Percentiles rank a stretch among this genome's conserved stretches.
phyloP scores from a whole-genome alignment of 2,329 filamentous ascomycete genomes.

The Aspergillus ruber region DNA sequence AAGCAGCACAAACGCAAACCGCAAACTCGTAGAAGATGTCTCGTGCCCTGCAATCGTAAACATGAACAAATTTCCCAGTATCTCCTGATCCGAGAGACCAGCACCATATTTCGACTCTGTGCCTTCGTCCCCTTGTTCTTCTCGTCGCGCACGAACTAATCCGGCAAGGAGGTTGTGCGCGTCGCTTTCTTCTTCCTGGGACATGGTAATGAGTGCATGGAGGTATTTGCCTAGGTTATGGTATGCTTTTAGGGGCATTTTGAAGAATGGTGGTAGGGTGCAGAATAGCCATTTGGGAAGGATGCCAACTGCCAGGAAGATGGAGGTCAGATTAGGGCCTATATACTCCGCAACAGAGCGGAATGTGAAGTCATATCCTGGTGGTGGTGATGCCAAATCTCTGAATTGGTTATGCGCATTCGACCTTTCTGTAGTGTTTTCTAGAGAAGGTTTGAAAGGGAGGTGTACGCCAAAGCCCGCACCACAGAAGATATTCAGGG shows the following conservation, averaged over 20 bases:
- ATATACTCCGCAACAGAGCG: constrained; percentile 21
- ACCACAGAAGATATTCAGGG: constrained; percentile 33
- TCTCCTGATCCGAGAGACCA: constrained; percentile 27
- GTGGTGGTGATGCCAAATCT: constrained; percentile 7
- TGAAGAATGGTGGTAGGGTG: constrained; percentile 19
- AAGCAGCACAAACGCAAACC: constrained; percentile 39
- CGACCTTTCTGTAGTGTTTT: constrained; percentile 11
- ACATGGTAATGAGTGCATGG: constrained; percentile 6
- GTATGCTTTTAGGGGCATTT: constrained; percentile 25
- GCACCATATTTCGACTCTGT: neutral
- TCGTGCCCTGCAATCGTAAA: constrained; percentile 49
- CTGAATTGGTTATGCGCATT: constrained; percentile 14
- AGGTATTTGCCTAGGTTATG: constrained; percentile 15
- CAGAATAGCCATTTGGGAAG: constrained; percentile 15
- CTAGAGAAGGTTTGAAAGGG: constrained; percentile 9
- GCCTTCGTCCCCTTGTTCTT: neutral
- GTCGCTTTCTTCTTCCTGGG: constrained; percentile 18
- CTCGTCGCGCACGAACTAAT: constrained; percentile 6
- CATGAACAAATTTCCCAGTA: constrained; percentile 46
- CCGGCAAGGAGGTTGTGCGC: constrained; percentile 11
- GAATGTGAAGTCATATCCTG: constrained; percentile 18
- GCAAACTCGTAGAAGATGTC: constrained; percentile 43
- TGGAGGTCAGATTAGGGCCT: constrained; percentile 5
- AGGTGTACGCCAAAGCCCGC: constrained; percentile 29
- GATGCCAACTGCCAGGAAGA: constrained; percentile 13